Conservation (phyloP, 2,329 filamentous ascomycete genomes). For the Colletotrichum cereale region DNA sequence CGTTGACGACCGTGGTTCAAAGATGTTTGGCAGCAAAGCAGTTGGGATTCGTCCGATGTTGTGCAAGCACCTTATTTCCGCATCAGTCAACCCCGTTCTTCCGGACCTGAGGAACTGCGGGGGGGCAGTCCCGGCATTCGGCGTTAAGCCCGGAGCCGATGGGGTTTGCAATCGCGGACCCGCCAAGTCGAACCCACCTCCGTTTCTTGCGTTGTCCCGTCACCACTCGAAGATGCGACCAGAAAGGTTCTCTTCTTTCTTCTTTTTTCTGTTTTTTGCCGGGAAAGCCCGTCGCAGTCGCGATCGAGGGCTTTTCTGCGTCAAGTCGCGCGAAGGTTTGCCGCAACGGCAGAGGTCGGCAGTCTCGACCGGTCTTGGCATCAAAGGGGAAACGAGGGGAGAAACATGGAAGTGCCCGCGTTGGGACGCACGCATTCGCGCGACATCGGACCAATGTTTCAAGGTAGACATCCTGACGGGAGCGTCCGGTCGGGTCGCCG, state of each 20-base stretch:
- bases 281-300: background rate
- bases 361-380: constrained; percentile 26
- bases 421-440: background rate
- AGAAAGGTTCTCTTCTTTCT: too few species aligned
- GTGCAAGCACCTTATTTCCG: constrained; percentile 35
- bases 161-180: background rate
- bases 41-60: constrained; percentile 37
- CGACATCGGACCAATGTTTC: constrained; percentile 32
- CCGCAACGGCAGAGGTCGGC: background rate
- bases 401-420: constrained; percentile 29
- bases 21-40: background rate
- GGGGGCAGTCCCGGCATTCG: constrained; percentile 21
- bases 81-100: constrained; percentile 11
- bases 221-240: background rate
- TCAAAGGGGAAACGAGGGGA: background rate
- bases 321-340: constrained; percentile 13
- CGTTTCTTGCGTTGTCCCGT: background rate
- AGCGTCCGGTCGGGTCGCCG: constrained; percentile 26
- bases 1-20: constrained; percentile 19
- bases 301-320: background rate
- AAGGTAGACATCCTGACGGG: constrained; percentile 20
- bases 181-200: background rate
- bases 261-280: too few species aligned
- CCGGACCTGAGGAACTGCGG: background rate
- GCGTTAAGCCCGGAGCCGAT: constrained; percentile 15